Evolutionary conservation across 768 basidiomycete species (phyloP).

Genomic region (Hericium coralloides): DNA sequence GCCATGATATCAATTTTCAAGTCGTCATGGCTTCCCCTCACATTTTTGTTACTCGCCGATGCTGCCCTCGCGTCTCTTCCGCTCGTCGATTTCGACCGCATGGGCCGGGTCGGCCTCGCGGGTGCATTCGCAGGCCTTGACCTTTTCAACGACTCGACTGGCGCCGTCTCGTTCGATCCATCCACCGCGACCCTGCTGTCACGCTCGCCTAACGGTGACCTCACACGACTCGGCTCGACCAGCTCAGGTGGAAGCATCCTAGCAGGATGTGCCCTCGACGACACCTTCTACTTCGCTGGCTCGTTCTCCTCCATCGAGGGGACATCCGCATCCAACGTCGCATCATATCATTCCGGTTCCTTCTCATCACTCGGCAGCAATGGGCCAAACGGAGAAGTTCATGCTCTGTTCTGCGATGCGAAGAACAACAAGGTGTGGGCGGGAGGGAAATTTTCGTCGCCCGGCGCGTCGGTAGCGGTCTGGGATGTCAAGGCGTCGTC

Average conservation of each 20-base stretch:
- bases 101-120: constrained; percentile 86
- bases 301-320: constrained; percentile 67
- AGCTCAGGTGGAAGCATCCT: constrained; percentile 70
- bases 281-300: constrained; percentile 75
- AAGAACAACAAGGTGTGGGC: constrained; percentile 63
- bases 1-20: constrained; percentile 2
- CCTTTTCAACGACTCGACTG: constrained; percentile 51
- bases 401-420: constrained; percentile 69
- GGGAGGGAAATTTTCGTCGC: constrained; percentile 67
- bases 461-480: constrained; percentile 57
- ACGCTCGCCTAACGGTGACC: constrained; percentile 54
- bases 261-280: constrained; percentile 62
- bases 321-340: constrained; percentile 59
- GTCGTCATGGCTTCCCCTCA: constrained; percentile 13
- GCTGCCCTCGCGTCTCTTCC: constrained; percentile 21
- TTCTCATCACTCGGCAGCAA: constrained; percentile 57
- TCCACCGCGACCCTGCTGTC: constrained; percentile 63
- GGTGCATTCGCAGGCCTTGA: constrained; percentile 87
- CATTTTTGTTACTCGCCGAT: constrained; percentile 21
- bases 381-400: constrained; percentile 70
- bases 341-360: constrained; percentile 53
- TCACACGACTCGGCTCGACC: constrained; percentile 66
- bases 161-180: constrained; percentile 52
- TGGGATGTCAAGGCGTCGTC: constrained; percentile 53
- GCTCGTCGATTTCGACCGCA: constrained; percentile 62